Base-by-base conservation (phyloP, 257 asterid species). In the Eustoma russellianum region DNA sequence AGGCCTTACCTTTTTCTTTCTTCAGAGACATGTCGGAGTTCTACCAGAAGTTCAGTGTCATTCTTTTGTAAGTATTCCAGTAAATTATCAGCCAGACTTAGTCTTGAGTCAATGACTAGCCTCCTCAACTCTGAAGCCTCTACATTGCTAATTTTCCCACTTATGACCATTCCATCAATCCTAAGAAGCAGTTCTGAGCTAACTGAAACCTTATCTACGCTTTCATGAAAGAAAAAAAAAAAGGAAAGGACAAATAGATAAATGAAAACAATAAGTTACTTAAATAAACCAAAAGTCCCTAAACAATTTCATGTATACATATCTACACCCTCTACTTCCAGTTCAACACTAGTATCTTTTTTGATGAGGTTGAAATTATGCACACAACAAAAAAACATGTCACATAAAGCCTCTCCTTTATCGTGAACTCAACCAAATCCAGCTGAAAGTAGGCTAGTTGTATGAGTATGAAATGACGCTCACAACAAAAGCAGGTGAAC, bases 41-140 rank as follows among this genome's bases (percentile, higher is more conserved):
- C 82, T 58, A 63, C 75, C 69, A 87, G 74, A 77, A 83, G 67
- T 65, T 75, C 89, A 53, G 77, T 70, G 70, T 79, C 87, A 5
- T 74, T 68, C 79, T 71, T 74, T 59, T 48, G 61, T 55, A 50
- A 55, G 46, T 59, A 66, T 55, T 73, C 79, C 41, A 63, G 60
- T 46, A 81, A 59, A 60, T 65, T 71, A 69, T 81, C 87, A 54
- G 68, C 60, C 48, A 74, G 62, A 69, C 78, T 73, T 52, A 55
- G 57, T 59, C 76, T 74, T 52, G 83, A 77, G 64, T 75, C 75
- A 66, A 81, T 72, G 63, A 79, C 70, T 57, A 76, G 71, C 67
- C 79, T 77, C 74, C 96, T 81, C 62, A 83, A 67, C 45, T 71
- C 83, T 60, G 68, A 74, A 67, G 96, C 94, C 78, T 87, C 94